phyloP scores from a whole-genome alignment of 495 filamentous ascomycete species.

The Cercophora newfieldiana region DNA sequence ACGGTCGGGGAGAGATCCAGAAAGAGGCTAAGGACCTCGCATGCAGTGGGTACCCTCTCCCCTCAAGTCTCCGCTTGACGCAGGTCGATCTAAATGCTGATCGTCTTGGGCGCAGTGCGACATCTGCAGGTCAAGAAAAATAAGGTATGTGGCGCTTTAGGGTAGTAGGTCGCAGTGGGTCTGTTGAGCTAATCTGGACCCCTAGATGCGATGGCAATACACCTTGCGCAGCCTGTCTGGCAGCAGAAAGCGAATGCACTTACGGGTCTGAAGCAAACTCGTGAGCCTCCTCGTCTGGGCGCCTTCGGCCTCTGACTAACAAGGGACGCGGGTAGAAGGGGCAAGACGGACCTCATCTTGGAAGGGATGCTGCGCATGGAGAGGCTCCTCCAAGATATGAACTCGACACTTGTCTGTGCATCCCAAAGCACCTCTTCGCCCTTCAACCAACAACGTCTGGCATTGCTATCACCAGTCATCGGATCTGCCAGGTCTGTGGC shows the following conservation, averaged over 20 bases:
- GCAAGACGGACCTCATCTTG: slow-evolving; percentile 40
- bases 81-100: background rate
- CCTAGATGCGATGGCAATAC: slow-evolving; percentile 37
- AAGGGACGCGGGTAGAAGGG: slow-evolving; percentile 24
- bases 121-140: slow-evolving; percentile 29
- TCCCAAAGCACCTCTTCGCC: slow-evolving; percentile 10
- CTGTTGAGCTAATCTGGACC: background rate
- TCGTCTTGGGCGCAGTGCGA: slow-evolving; percentile 21
- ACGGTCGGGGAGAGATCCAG: slow-evolving; percentile 18
- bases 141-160: slow-evolving; percentile 18
- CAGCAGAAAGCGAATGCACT: slow-evolving; percentile 33
- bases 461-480: slow-evolving; percentile 13
- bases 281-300: slow-evolving; percentile 7
- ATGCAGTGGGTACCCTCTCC: slow-evolving; percentile 32
- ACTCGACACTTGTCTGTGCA: slow-evolving; percentile 23
- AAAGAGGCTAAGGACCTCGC: slow-evolving; percentile 30
- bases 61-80: background rate
- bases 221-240: slow-evolving; percentile 33
- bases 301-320: background rate
- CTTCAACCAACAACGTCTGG: background rate
- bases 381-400: slow-evolving; percentile 28
- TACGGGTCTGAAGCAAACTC: slow-evolving; percentile 36
- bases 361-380: slow-evolving; percentile 38
- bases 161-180: background rate
- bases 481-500: background rate